These are phyloP conservation scores for Tolypocladium tropicale DNA, from an alignment of 2,329 filamentous ascomycete genomes.

Conservation along the genomic window DNA sequence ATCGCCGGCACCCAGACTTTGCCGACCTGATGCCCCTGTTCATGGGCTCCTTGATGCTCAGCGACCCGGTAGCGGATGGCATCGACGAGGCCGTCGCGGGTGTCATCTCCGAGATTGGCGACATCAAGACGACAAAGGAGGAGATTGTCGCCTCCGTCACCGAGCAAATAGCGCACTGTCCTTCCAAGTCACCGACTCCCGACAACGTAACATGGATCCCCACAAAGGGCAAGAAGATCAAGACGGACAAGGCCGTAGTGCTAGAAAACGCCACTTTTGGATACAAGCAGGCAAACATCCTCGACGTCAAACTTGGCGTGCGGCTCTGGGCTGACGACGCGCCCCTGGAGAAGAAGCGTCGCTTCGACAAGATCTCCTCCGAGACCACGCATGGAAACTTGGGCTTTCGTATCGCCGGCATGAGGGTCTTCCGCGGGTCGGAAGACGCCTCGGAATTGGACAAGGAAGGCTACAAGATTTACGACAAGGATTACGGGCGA, in stretches of 20 bases:
- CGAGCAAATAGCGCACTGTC: slow-evolving; percentile 17
- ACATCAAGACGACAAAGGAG: slow-evolving; percentile 20
- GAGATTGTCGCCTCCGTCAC: slow-evolving; percentile 21
- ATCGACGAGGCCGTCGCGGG: slow-evolving; percentile 39
- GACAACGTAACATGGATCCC: slow-evolving; percentile 32
- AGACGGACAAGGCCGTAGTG: slow-evolving; percentile 71
- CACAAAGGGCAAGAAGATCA: slow-evolving; percentile 49
- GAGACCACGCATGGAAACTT: slow-evolving; percentile 50
- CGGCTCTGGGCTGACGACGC: slow-evolving; percentile 76
- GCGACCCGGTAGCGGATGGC: slow-evolving; percentile 36
- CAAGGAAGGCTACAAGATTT: slow-evolving; percentile 46
- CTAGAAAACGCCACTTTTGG: slow-evolving; percentile 75
- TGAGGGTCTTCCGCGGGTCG: slow-evolving; percentile 51
- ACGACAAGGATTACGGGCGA: slow-evolving; percentile 54
- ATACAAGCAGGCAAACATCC: slow-evolving; percentile 76
- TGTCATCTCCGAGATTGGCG: slow-evolving; percentile 27
- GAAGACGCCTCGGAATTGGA: slow-evolving; percentile 40
- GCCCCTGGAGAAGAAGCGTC: slow-evolving; percentile 44
- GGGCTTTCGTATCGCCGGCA: slow-evolving; percentile 55
- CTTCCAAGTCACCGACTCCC: slow-evolving; percentile 2
- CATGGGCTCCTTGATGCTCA: slow-evolving; percentile 69
- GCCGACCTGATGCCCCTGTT: slow-evolving; percentile 74
- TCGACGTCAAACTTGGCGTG: slow-evolving; percentile 86
- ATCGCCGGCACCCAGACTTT: slow-evolving; percentile 58
- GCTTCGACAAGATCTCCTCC: slow-evolving; percentile 48